Evolutionary conservation across 164 flowering plant genomes (phyloP), one percentile per base, ranked within the genome.

Genomic region (Stephania japonica): DNA sequence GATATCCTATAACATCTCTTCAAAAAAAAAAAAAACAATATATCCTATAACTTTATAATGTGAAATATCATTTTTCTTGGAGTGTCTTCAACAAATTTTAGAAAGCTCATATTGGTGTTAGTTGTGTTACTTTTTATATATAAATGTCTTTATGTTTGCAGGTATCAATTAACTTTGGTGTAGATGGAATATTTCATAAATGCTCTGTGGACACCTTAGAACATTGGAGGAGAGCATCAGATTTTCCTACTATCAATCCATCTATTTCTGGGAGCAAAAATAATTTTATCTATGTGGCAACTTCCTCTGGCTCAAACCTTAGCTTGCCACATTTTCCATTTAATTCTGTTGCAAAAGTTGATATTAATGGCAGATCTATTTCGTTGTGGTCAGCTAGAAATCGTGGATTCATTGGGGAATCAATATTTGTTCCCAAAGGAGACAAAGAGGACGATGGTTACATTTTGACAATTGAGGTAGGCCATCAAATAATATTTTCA

Each of bases 321-420:
- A 44, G 74, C 7, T 76, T 95, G 75, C 97, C 93, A 6, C 83
- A 89, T 81, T 95, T 95, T 65, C 99, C 98, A 4, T 95, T 92
- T 65, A 97, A 95, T 62, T 86, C 84, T 7, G 84, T 95, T 0
- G 87, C 84, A 24, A 93, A 91, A 76, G 49, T 90, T 5, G 78
- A 90, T 77, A 47, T 80, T 5, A 1, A 7, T n/a, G 66, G 73
- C 61, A 78, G 77, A 0, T 77, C 87, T 9, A 72, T 67, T 0
- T 50, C 65, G 0, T 85, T 88, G 11, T 95, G 99, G 99, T 81
- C 84, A 5, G 77, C 80, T 42, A 87, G 90, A 59, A 76, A 73
- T 47, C 77, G 98, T 12, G 69, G 93, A 42, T 95, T 92, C 76
- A 83, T 93, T 4, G 99, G 99, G 1, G 99, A 95, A 75, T 98